These are phyloP conservation scores for Jatropha multifida DNA, from an alignment of 441 rosid genomes.

Conservation along the genomic window DNA sequence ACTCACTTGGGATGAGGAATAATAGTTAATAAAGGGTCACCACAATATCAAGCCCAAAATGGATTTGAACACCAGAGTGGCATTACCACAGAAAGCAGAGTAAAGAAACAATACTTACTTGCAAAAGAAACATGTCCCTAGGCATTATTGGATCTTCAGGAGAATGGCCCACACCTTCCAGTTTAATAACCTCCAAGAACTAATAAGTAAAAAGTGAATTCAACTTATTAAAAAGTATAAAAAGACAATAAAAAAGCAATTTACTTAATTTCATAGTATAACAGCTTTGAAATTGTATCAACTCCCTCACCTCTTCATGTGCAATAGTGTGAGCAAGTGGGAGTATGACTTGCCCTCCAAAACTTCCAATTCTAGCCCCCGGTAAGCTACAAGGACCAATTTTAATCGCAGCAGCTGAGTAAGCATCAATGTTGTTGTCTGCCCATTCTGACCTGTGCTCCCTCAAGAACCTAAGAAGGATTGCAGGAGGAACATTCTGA, in stretches of 20 bases:
- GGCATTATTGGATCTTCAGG: constrained; percentile 88
- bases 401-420: constrained; percentile 92
- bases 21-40: not conserved
- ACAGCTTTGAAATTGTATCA: not conserved
- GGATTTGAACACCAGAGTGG: not conserved
- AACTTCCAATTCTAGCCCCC: constrained; percentile 76
- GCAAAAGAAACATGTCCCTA: constrained; percentile 84
- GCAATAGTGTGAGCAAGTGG: constrained; percentile 94
- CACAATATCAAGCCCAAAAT: not conserved
- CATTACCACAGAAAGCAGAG: not conserved
- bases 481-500: constrained; percentile 94
- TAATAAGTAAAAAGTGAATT: constrained; percentile 23
- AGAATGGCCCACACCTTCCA: constrained; percentile 81
- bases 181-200: constrained; percentile 90
- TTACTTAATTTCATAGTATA: not conserved
- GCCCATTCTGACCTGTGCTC: constrained; percentile 99
- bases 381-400: constrained; percentile 82
- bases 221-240: not conserved
- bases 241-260: not conserved
- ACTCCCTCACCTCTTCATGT: constrained; percentile 82
- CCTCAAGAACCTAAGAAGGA: constrained; percentile 85
- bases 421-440: constrained; percentile 89
- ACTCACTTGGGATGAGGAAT: not conserved
- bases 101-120: constrained; percentile 44
- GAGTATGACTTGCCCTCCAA: constrained; percentile 87